phyloP scores from a whole-genome alignment of 2,329 filamentous ascomycete species.

The Oidium heveae region DNA sequence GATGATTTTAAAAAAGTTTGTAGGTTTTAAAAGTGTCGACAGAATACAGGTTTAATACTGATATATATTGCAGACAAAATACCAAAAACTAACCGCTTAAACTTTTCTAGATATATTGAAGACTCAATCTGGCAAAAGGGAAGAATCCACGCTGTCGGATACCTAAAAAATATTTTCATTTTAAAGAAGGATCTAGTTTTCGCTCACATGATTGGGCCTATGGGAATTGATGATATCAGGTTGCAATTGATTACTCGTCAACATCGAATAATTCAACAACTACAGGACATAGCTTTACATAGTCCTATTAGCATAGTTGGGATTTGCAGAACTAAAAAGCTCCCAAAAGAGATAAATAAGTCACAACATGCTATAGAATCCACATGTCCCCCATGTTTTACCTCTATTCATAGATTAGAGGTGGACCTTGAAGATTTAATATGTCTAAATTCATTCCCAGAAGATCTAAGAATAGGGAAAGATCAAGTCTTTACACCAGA shows the following conservation, averaged over 20 bases:
- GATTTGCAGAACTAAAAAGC: conserved; percentile 5
- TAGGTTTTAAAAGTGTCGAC: background rate
- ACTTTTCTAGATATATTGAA: background rate
- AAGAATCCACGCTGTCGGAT: conserved; percentile 37
- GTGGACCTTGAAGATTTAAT: conserved; percentile 35
- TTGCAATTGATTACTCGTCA: conserved; percentile 1
- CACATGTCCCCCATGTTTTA: background rate
- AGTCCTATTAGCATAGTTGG: conserved; percentile 27
- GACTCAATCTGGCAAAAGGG: conserved; percentile 3
- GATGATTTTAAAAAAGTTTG: conserved; percentile 8
- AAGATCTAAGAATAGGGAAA: conserved; percentile 50
- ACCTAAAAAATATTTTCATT: conserved; percentile 41
- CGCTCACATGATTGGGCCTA: conserved; percentile 20
- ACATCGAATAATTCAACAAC: conserved; percentile 15
- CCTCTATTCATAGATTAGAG: conserved; percentile 19
- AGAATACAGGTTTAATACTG: background rate
- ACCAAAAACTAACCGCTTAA: background rate
- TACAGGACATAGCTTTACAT: conserved; percentile 23
- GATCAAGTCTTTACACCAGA: conserved; percentile 46
- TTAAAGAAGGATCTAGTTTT: conserved; percentile 48
- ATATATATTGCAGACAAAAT: background rate
- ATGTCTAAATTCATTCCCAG: conserved; percentile 47
- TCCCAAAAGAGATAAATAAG: conserved; percentile 6
- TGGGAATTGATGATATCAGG: background rate
- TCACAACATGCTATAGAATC: background rate